These are phyloP conservation scores for Ilyonectria sp. DNA, from an alignment of 2,329 filamentous ascomycete species.

Conservation along the genomic window DNA sequence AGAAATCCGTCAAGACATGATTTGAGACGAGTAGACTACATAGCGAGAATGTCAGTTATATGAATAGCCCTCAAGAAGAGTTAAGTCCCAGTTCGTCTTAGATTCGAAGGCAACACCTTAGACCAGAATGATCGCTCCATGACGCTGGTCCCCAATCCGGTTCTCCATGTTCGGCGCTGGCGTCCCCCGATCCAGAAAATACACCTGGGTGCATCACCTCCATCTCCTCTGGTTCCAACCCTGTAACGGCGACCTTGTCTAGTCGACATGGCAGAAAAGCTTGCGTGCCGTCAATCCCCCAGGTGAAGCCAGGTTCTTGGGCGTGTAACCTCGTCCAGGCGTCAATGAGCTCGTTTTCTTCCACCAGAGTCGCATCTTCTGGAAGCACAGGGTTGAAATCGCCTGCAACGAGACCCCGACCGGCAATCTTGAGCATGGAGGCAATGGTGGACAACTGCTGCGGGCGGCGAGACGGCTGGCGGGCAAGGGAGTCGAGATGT, in stretches of 20 bases:
- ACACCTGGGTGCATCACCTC: constrained; percentile 35
- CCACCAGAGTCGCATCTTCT: constrained; percentile 51
- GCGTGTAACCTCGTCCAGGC: constrained; percentile 51
- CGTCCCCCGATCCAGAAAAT: not conserved
- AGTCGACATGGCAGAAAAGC: constrained; percentile 53
- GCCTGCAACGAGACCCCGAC: constrained; percentile 54
- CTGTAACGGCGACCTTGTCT: constrained; percentile 55
- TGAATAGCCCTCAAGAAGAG: too few relatives aligned
- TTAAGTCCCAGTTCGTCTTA: not conserved
- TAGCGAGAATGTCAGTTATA: too few relatives aligned
- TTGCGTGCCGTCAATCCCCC: constrained; percentile 54
- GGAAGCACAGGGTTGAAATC: constrained; percentile 58
- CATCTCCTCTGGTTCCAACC: constrained; percentile 40
- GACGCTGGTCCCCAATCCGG: not conserved
- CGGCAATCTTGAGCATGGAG: constrained; percentile 44
- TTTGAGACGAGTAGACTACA: too few relatives aligned
- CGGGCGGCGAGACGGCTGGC: constrained; percentile 49
- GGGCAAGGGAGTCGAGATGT: constrained; percentile 55
- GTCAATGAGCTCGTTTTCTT: constrained; percentile 53
- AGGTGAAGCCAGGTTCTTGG: constrained; percentile 53
- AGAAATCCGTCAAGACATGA: too few relatives aligned
- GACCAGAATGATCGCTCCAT: constrained; percentile 26
- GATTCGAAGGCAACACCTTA: constrained; percentile 16
- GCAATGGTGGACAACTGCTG: constrained; percentile 49
- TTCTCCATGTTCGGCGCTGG: not conserved